Conservation (phyloP, 768 basidiomycete genomes). For the Leucogyrophana mollusca region DNA sequence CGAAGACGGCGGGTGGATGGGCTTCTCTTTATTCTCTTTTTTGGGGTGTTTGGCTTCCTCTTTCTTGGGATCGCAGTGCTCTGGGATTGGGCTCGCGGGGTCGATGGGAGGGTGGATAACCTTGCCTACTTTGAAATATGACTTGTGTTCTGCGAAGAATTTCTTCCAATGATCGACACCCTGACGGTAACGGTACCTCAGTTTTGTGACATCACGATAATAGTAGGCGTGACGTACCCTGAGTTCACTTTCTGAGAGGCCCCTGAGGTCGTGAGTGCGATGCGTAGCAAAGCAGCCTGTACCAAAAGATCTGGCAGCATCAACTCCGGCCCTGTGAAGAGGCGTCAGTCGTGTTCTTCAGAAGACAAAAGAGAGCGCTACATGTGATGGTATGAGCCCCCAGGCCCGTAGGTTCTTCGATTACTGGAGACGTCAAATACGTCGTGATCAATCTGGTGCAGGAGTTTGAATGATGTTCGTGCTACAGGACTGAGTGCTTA, state of each 20-base stretch:
- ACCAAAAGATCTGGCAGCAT: slow-evolving; percentile 90
- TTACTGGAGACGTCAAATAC: slow-evolving; percentile 90
- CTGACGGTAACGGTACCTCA: slow-evolving; percentile 42
- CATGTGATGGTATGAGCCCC: slow-evolving; percentile 80
- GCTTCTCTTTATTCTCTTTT: slow-evolving; percentile 31
- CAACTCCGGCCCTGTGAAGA: slow-evolving; percentile 66
- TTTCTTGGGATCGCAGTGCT: slow-evolving; percentile 71
- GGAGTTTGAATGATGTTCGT: slow-evolving; percentile 9
- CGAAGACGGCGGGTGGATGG: slow-evolving; percentile 18
- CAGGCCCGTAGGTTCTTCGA: slow-evolving; percentile 78
- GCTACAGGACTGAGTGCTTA: slow-evolving; percentile 32
- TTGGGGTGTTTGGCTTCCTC: slow-evolving; percentile 27
- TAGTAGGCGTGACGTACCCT: slow-evolving; percentile 42
- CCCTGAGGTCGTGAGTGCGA: slow-evolving; percentile 88
- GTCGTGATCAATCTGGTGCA: slow-evolving; percentile 77
- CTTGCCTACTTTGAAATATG: slow-evolving; percentile 75
- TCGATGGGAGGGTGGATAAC: slow-evolving; percentile 79
- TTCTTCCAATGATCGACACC: slow-evolving; percentile 84
- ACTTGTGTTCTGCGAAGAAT: slow-evolving; percentile 81
- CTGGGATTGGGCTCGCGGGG: slow-evolving; percentile 69
- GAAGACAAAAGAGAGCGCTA: slow-evolving; percentile 30
- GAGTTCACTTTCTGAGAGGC: slow-evolving; percentile 68
- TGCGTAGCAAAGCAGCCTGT: slow-evolving; percentile 94
- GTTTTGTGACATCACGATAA: not conserved
- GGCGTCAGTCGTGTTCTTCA: slow-evolving; percentile 20